Percentiles rank a stretch among this genome's conserved stretches.
Conservation (phyloP, 2,329 filamentous ascomycete species). For the Diplodia mutila region DNA sequence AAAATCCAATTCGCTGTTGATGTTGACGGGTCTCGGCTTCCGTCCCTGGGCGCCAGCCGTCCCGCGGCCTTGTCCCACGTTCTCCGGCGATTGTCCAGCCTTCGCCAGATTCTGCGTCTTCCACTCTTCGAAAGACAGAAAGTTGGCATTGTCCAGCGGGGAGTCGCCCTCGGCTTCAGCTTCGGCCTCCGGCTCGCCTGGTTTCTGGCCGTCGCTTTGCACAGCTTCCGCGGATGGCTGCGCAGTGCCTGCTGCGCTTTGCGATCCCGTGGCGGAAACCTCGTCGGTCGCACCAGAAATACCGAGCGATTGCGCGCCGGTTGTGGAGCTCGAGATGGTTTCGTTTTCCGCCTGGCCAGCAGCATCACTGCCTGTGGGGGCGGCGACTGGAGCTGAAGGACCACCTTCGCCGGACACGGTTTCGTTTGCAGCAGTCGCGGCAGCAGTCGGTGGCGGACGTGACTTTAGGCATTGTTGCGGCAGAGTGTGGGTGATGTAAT, state of each 20-base stretch:
- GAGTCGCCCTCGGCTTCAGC: constrained; percentile 65
- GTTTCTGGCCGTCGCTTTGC: neutral
- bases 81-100: constrained; percentile 76
- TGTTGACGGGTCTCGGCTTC: constrained; percentile 55
- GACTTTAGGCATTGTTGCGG: constrained; percentile 75
- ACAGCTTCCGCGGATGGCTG: constrained; percentile 21
- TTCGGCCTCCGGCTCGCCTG: constrained; percentile 30
- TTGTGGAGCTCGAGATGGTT: constrained; percentile 7
- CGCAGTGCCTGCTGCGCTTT: constrained; percentile 18
- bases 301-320: constrained; percentile 23
- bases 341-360: constrained; percentile 21
- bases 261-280: neutral
- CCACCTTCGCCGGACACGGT: constrained; percentile 11
- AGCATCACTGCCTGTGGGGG: neutral
- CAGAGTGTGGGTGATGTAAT: constrained; percentile 79
- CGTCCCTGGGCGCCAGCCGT: constrained; percentile 54
- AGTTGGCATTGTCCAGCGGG: constrained; percentile 73
- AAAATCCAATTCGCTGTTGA: constrained; percentile 73
- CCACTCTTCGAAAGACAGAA: constrained; percentile 98
- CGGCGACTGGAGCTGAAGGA: neutral
- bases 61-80: constrained; percentile 61
- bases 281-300: neutral
- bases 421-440: neutral
- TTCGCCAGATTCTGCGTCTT: constrained; percentile 90
- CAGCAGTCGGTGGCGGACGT: constrained; percentile 51